Evolutionary conservation across 805 yeast genomes (phyloP).

Genomic region (Wickerhamomyces silvicola): DNA sequence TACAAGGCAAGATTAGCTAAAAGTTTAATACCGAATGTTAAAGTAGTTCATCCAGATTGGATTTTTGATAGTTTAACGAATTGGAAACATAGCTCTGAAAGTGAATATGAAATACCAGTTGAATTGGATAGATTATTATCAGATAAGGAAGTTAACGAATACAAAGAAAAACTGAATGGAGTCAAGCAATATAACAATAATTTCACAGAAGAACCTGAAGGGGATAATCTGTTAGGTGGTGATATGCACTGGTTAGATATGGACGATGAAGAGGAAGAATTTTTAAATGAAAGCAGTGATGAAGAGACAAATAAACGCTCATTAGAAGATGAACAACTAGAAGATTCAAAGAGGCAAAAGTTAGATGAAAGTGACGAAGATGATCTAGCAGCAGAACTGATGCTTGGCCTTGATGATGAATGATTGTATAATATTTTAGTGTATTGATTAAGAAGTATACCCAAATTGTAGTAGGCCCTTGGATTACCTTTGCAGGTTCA

Average conservation of each 20-base stretch:
- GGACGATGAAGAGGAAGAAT: conserved; percentile 51
- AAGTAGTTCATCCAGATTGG: conserved; percentile 92
- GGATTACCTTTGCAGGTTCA: too few species aligned
- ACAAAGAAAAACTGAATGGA: conserved; percentile 25
- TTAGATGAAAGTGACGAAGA: conserved; percentile 24
- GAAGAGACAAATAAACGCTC: conserved; percentile 4
- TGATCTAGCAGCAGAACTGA: conserved; percentile 26
- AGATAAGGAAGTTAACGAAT: conserved; percentile 32
- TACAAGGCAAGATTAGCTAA: conserved; percentile 79
- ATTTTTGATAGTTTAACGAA: conserved; percentile 73
- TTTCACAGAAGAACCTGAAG: conserved; percentile 35
- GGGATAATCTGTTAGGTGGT: conserved; percentile 29
- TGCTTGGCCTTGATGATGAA: conserved; percentile 22
- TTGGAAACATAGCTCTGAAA: conserved; percentile 69
- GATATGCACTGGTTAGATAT: conserved; percentile 23
- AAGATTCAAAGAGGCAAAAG: conserved; percentile 26
- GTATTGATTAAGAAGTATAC: too few species aligned
- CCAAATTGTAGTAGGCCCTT: too few species aligned
- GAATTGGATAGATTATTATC: conserved; percentile 38
- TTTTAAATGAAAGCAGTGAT: conserved; percentile 33
- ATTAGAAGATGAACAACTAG: conserved; percentile 22
- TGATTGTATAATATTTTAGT: too few species aligned
- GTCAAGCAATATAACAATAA: conserved; percentile 33
- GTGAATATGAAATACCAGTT: conserved; percentile 48
- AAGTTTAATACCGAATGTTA: conserved; percentile 48